Evolutionary conservation across 176 grass and related monocot genomes (phyloP), one percentile per base, ranked within the genome.

Genomic region (Puccinellia tenuiflora): DNA sequence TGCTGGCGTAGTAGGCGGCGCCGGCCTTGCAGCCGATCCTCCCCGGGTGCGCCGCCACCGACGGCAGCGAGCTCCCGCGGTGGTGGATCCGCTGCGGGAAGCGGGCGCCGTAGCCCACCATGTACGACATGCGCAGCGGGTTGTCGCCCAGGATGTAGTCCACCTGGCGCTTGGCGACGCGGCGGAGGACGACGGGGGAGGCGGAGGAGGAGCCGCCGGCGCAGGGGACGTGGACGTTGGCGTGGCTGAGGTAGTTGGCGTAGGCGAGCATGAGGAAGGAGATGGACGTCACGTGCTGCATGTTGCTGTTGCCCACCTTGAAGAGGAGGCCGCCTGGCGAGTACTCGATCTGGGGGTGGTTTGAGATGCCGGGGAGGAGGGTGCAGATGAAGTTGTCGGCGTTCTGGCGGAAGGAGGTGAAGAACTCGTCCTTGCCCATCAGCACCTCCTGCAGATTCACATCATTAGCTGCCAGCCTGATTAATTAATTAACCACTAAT

Each of bases 251-350:
- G 84, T 97, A 97, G 67, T 79, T 97, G 31, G 94, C 90, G 86
- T 97, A 94, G 51, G 90, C 88, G n/a, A 97, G 92, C 25, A 97
- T 84, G 3, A 97, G 90, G 88, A 97, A 97, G 9, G 94, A 97
- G 78, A 97, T 83, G 31, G 94, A 83, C 29, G 94, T 97, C 33
- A 97, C 94, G 90, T 97, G 94, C 88, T 97, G 94, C 94, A 97
- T 97, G 86, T 97, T 97, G 90, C 94, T 97, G 37, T 93, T 91
- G 70, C 94, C 94, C 1, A 92, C 86, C 86, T 97, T 97, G 73
- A 92, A 97, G 55, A 97, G 59, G 4, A 97, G 85, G 0, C 94
- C 94, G 9, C 94, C 92, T 59, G 95, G 92, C 0, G 95, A 98
- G 81, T 95, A 95, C 82, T 98, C 85, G 79, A 98, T 90, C 77